Conservation (phyloP, 1,284 basidiomycete species). For the Macrocybe sp. region DNA sequence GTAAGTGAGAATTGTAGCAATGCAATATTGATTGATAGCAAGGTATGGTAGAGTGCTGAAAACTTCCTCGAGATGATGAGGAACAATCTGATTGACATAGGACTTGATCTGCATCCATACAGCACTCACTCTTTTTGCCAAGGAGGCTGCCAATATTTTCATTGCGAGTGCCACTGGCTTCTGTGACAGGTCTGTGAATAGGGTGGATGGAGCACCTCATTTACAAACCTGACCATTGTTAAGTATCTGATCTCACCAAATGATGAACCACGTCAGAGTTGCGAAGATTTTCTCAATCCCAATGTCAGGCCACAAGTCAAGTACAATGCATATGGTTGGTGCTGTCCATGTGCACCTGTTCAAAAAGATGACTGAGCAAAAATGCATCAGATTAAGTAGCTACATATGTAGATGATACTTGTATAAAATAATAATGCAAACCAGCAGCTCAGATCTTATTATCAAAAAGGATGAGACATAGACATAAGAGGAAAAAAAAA, state of each 20-base stretch:
- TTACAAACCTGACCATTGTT: slow-evolving; percentile 27
- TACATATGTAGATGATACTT: not conserved
- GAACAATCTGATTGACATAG: slow-evolving; percentile 27
- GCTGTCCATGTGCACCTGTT: slow-evolving; percentile 23
- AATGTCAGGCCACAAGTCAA: slow-evolving; percentile 14
- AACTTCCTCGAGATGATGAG: slow-evolving; percentile 26
- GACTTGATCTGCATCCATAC: slow-evolving; percentile 23
- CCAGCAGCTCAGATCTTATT: too few relatives aligned
- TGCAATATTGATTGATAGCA: not conserved
- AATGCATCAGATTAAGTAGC: not conserved
- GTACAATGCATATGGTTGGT: slow-evolving; percentile 26
- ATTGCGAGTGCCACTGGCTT: slow-evolving; percentile 12
- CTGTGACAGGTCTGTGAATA: slow-evolving; percentile 29
- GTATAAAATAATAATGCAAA: too few relatives aligned
- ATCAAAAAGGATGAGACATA: too few relatives aligned
- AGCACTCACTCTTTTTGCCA: slow-evolving; percentile 24
- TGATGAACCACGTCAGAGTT: slow-evolving; percentile 21
- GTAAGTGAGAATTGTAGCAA: too few relatives aligned
- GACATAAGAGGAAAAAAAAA: too few relatives aligned
- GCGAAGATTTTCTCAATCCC: slow-evolving; percentile 28
- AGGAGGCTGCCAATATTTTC: slow-evolving; percentile 17
- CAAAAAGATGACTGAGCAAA: not conserved
- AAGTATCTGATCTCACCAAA: slow-evolving; percentile 32
- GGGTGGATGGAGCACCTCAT: slow-evolving; percentile 32
- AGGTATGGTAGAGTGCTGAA: slow-evolving; percentile 18